phyloP scores from a whole-genome alignment of 352 stramenopile genomes.

The Globisporangium parvum region DNA sequence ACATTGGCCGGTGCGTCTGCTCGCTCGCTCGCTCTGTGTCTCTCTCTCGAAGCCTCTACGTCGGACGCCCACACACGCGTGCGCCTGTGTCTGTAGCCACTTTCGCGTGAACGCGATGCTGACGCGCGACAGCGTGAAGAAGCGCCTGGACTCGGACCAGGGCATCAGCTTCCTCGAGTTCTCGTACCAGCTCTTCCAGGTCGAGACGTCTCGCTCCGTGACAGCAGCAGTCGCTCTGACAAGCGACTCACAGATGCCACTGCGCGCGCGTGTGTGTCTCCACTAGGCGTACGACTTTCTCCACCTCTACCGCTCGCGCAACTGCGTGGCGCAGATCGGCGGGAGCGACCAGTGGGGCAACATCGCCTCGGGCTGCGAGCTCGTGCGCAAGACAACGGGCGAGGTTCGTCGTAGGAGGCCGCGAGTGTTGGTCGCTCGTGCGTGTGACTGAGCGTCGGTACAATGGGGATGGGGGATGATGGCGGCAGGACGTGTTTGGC shows the following conservation, averaged over 20 bases:
- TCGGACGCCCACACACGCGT: not conserved
- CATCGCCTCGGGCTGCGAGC: conserved; percentile 96
- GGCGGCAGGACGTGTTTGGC: conserved; percentile 82
- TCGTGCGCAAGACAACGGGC: conserved; percentile 90
- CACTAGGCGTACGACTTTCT: conserved; percentile 96
- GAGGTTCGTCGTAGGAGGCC: conserved; percentile 21
- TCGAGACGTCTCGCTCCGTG: too few species aligned
- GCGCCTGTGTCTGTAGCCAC: conserved; percentile 30
- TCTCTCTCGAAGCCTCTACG: not conserved
- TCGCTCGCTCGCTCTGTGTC: not conserved
- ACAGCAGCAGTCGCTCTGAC: too few species aligned
- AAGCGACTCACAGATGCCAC: too few species aligned
- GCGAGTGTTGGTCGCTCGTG: conserved; percentile 12
- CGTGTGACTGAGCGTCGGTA: not conserved
- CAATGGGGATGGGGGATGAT: not conserved
- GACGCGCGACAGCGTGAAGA: conserved; percentile 96
- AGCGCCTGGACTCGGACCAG: conserved; percentile 92
- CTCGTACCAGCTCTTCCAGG: conserved; percentile 99
- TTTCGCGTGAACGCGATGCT: conserved; percentile 99
- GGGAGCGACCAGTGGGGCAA: conserved; percentile 99
- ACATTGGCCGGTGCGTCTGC: conserved; percentile 87
- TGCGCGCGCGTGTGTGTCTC: too few species aligned
- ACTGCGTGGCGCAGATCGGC: conserved; percentile 94
- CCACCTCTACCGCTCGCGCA: conserved; percentile 90
- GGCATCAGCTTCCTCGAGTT: conserved; percentile 99